These are phyloP conservation scores for Dendrothele bispora DNA, from an alignment of 768 basidiomycete genomes.

Conservation along the genomic window DNA sequence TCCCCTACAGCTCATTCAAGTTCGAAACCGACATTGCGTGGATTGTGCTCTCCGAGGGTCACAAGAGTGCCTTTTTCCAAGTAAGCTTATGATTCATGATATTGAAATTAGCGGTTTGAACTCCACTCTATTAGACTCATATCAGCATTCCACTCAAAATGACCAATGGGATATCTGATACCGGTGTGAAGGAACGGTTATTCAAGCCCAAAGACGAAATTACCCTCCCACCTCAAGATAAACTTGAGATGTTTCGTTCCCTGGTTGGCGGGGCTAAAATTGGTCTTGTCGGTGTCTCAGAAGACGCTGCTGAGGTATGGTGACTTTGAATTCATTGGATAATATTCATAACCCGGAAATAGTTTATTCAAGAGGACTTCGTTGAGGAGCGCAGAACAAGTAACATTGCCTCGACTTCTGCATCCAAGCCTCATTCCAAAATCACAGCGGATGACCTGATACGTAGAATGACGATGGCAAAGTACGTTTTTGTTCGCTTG, in stretches of 20 bases:
- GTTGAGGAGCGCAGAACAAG: constrained; percentile 40
- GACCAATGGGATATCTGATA: constrained; percentile 7
- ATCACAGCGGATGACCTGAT: constrained; percentile 63
- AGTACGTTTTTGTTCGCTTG: constrained; percentile 40
- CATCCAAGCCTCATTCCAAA: constrained; percentile 31
- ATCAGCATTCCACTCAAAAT: constrained; percentile 50
- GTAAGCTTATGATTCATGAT: constrained; percentile 30
- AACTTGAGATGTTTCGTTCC: constrained; percentile 54
- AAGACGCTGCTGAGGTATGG: constrained; percentile 59
- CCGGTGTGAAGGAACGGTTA: constrained; percentile 26
- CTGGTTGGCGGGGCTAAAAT: constrained; percentile 62
- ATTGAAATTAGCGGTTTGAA: not conserved
- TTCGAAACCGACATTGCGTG: constrained; percentile 77
- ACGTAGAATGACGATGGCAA: constrained; percentile 65
- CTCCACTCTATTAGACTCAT: constrained; percentile 49
- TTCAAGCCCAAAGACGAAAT: constrained; percentile 52
- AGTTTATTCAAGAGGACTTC: constrained; percentile 82
- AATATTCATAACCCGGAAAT: not conserved
- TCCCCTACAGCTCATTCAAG: constrained; percentile 71
- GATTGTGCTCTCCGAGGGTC: constrained; percentile 60
- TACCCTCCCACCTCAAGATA: constrained; percentile 43
- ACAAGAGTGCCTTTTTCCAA: constrained; percentile 72
- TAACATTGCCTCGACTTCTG: constrained; percentile 24
- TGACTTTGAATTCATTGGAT: not conserved
- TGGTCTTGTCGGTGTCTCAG: constrained; percentile 53